phyloP scores from a whole-genome alignment of 1,139 yeast species.

The Debaryomyces singareniensis region DNA sequence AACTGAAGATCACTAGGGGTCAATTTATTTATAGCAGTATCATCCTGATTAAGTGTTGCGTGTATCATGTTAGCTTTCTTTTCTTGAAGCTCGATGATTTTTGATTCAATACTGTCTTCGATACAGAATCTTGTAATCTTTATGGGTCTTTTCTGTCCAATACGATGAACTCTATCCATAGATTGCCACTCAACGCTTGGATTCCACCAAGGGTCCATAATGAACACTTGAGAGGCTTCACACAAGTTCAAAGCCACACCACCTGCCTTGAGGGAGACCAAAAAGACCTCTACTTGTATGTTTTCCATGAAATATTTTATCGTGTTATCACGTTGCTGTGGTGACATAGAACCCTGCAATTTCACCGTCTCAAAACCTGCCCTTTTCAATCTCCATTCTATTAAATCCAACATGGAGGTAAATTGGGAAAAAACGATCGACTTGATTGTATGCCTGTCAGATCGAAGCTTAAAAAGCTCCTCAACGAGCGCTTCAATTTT shows the following conservation, averaged over 20 bases:
- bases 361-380: constrained; percentile 95
- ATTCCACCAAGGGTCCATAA: constrained; percentile 99
- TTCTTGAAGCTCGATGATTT: constrained; percentile 91
- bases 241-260: constrained; percentile 95
- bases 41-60: constrained; percentile 91
- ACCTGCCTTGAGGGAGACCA: constrained; percentile 95
- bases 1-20: constrained; percentile 95
- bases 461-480: constrained; percentile 78
- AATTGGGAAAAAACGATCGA: constrained; percentile 96
- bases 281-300: constrained; percentile 83
- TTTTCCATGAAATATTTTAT: constrained; percentile 89
- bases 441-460: constrained; percentile 83
- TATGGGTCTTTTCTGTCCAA: constrained; percentile 95
- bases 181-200: constrained; percentile 98
- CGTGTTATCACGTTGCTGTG: constrained; percentile 86
- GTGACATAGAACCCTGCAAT: constrained; percentile 94
- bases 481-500: constrained; percentile 95
- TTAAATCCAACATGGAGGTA: constrained; percentile 91
- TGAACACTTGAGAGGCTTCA: constrained; percentile 93
- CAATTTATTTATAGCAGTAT: constrained; percentile 77
- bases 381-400: constrained; percentile 88
- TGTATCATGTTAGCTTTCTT: constrained; percentile 97
- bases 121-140: constrained; percentile 86
- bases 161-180: constrained; percentile 96
- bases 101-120: constrained; percentile 93